Evolutionary conservation across 805 yeast genomes (phyloP).

Genomic region (Suhomyces faveliae): DNA sequence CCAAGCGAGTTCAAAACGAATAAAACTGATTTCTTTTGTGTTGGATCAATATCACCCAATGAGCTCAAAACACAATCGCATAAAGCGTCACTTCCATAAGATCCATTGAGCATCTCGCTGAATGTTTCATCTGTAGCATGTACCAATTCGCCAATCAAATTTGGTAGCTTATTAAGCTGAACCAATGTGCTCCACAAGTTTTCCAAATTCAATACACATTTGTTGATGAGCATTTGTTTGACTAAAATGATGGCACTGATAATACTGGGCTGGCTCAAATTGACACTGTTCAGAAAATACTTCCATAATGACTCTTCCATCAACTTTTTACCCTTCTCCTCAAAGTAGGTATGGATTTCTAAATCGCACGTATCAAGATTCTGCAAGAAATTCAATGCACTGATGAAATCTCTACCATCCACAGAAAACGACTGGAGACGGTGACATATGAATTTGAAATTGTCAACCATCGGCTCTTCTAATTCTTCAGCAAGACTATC

Average conservation of each 20-base stretch:
- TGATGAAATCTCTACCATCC: conserved; percentile 14
- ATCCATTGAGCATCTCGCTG: conserved; percentile 30
- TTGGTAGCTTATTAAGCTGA: conserved; percentile 14
- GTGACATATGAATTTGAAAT: conserved; percentile 17
- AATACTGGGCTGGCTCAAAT: conserved; percentile 11
- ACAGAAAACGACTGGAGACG: conserved; percentile 8
- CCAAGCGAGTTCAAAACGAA: conserved; percentile 27
- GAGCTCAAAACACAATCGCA: conserved; percentile 15
- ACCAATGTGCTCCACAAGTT: conserved; percentile 27
- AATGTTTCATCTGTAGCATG: conserved; percentile 29
- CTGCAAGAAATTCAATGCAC: conserved; percentile 17
- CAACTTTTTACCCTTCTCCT: conserved; percentile 15
- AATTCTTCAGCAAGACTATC: conserved; percentile 8
- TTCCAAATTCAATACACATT: conserved; percentile 16
- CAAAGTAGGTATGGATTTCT: conserved; percentile 14
- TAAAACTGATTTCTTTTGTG: conserved; percentile 7
- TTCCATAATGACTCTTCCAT: conserved; percentile 18
- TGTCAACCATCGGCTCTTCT: conserved; percentile 15
- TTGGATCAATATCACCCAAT: conserved; percentile 10
- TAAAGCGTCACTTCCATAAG: conserved; percentile 22
- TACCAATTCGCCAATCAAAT: conserved; percentile 17
- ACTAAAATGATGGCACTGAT: conserved; percentile 34
- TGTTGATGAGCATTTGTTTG: conserved; percentile 35
- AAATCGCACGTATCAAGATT: conserved; percentile 12
- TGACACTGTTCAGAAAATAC: conserved; percentile 7